These are phyloP conservation scores for Linaria vulgaris DNA, from an alignment of 257 asterid genomes.

Conservation along the genomic window DNA sequence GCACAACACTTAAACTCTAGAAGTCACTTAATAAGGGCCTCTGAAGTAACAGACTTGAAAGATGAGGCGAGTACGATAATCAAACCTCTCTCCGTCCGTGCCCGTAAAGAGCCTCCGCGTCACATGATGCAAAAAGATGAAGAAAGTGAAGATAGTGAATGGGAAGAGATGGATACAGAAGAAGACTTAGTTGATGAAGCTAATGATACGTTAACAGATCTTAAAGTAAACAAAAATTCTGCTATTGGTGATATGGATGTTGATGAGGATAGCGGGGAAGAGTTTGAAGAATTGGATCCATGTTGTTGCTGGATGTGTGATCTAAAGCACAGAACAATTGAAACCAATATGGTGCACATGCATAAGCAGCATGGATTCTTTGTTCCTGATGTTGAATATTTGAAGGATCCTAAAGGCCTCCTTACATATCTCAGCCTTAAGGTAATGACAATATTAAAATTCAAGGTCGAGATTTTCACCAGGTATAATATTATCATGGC, in stretches of 20 bases:
- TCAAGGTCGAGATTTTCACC: too few relatives aligned
- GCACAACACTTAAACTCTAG: slow-evolving; percentile 84
- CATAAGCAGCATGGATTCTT: slow-evolving; percentile 91
- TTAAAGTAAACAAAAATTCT: too few relatives aligned
- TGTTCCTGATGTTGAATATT: slow-evolving; percentile 88
- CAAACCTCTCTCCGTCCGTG: slow-evolving; percentile 58
- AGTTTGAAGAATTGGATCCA: slow-evolving; percentile 54
- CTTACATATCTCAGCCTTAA: slow-evolving; percentile 78
- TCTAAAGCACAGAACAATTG: slow-evolving; percentile 56
- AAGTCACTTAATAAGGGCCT: slow-evolving; percentile 61
- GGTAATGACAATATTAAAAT: slow-evolving; percentile 37
- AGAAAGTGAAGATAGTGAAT: slow-evolving; percentile 84
- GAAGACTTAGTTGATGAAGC: slow-evolving; percentile 55
- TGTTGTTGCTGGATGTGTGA: slow-evolving; percentile 91
- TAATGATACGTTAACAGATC: slow-evolving; percentile 8
- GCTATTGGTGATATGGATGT: slow-evolving; percentile 31
- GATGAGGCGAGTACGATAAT: slow-evolving; percentile 54
- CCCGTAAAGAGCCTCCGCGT: slow-evolving; percentile 38
- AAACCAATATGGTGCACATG: slow-evolving; percentile 92
- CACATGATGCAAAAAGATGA: slow-evolving; percentile 44
- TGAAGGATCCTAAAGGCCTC: slow-evolving; percentile 91
- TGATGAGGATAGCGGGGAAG: slow-evolving; percentile 37
- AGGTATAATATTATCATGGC: too few relatives aligned
- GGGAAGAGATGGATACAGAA: slow-evolving; percentile 80
- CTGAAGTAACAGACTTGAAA: slow-evolving; percentile 41